A percentile compares a stretch with the other conserved stretches of the same genome.
Conservation (phyloP, 495 filamentous ascomycete genomes). For the Aspergillus baeticus region DNA sequence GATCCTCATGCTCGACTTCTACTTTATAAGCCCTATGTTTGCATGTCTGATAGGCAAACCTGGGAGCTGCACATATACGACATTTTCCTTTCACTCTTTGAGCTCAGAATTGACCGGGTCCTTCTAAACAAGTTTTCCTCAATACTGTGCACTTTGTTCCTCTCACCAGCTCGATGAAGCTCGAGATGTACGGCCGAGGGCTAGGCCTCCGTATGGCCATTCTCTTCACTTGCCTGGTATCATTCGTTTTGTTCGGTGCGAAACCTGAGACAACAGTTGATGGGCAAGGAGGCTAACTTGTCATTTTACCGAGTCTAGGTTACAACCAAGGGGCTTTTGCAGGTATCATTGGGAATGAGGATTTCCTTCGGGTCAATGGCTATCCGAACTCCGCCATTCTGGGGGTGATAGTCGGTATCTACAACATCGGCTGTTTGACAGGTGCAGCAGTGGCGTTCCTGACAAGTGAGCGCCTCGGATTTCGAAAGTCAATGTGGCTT, state of each 20-base stretch:
- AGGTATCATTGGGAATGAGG: slow-evolving; percentile 45
- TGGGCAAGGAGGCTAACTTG: slow-evolving; percentile 10
- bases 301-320: slow-evolving; percentile 21
- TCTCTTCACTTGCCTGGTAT: slow-evolving; percentile 36
- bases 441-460: slow-evolving; percentile 43
- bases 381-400: slow-evolving; percentile 40
- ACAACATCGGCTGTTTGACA: slow-evolving; percentile 48
- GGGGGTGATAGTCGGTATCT: slow-evolving; percentile 49
- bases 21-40: slow-evolving; percentile 14
- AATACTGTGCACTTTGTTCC: neutral
- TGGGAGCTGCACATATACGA: slow-evolving; percentile 13
- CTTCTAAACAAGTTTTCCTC: neutral
- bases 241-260: slow-evolving; percentile 43
- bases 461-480: slow-evolving; percentile 46
- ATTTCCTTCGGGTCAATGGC: slow-evolving; percentile 44
- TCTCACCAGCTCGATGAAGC: slow-evolving; percentile 19
- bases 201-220: slow-evolving; percentile 35
- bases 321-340: slow-evolving; percentile 58
- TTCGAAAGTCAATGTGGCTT: slow-evolving; percentile 43
- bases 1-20: slow-evolving; percentile 8
- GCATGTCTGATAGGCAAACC: slow-evolving; percentile 14
- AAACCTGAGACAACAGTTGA: neutral
- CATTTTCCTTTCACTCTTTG: slow-evolving; percentile 2
- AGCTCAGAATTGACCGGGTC: neutral
- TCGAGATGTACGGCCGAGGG: slow-evolving; percentile 36